Conservation (phyloP, 768 basidiomycete species). For the Lactarius sanguifluus region DNA sequence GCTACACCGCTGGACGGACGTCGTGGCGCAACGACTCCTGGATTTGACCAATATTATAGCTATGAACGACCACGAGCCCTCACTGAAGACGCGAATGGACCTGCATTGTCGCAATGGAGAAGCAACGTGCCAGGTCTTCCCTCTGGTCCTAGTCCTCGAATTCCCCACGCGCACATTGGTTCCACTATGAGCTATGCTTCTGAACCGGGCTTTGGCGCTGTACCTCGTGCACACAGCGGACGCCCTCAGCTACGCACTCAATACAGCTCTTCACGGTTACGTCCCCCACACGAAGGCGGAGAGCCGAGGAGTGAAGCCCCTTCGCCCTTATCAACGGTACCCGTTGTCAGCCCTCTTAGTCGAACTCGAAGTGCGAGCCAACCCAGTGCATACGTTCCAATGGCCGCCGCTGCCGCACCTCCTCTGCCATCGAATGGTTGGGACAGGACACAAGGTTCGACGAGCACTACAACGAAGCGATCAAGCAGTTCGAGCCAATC, state of each 20-base stretch:
- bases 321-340: conserved; percentile 28
- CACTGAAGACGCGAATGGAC: conserved; percentile 30
- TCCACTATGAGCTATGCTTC: conserved; percentile 26
- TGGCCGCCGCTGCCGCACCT: conserved; percentile 51
- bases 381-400: conserved; percentile 66
- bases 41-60: conserved; percentile 22
- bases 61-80: conserved; percentile 30
- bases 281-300: conserved; percentile 21
- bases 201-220: conserved; percentile 17
- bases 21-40: conserved; percentile 36
- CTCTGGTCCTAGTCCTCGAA: conserved; percentile 20
- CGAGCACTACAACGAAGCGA: conserved; percentile 54
- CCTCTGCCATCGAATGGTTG: conserved; percentile 50
- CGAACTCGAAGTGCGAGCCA: conserved; percentile 81
- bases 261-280: conserved; percentile 26
- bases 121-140: conserved; percentile 28
- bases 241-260: conserved; percentile 28
- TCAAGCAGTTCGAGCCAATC: conserved; percentile 86
- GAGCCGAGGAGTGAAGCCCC: conserved; percentile 15
- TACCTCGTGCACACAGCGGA: conserved; percentile 3
- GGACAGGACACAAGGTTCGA: conserved; percentile 47
- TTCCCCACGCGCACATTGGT: conserved; percentile 16
- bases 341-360: conserved; percentile 35
- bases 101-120: conserved; percentile 28
- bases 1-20: conserved; percentile 70